Evolutionary conservation across 1,284 basidiomycete species (phyloP), one percentile per base, ranked within the genome.

Genomic region (Coniophora puteana): DNA sequence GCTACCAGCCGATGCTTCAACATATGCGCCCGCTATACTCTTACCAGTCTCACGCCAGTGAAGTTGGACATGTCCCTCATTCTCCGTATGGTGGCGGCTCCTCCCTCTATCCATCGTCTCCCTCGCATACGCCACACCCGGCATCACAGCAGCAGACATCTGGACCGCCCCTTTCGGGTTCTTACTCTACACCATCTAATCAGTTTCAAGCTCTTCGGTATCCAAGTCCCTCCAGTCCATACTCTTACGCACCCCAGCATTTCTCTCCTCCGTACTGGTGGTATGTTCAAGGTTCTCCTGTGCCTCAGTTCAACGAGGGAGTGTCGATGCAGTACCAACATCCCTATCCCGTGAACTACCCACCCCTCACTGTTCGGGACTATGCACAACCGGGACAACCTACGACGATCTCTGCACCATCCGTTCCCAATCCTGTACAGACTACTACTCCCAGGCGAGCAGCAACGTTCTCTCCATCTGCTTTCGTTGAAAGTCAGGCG

Each of bases 231-330:
- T 59, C 62, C 0, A 51, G 61, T 22, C 58, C 69, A 2, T 68
- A 68, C 38, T 64, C 65, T 30, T 73, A 72, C 48, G 57, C 65
- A n/a, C 53, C 67, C 3, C 69, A 69, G 23, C 59, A 71, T 1
- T 75, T 66, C 46, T 58, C 66, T 1, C 58, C 61, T n/a, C 52
- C 66, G 22, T 73, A 69, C 50, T 83, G 72, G 69, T 80, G 77
- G 48, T 51, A 76, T 20, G 66, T 69, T 13, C 66, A 59, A 23
- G 48, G 51, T 41, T 20, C 60, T 28, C 28, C 65, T 37, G 20
- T 49, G 28, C 36, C 51, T 21, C 59, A 55, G 8, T 65, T 66
- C 38, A 68, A 65, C 36, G 70, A 71, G 11, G 45, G 45, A 1
- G 41, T 49, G 11, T 54, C 45, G 6, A 51, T 51, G 3, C 55